These are phyloP conservation scores for Chalaropsis ovoidea DNA, from an alignment of 2,329 filamentous ascomycete genomes.

Conservation along the genomic window DNA sequence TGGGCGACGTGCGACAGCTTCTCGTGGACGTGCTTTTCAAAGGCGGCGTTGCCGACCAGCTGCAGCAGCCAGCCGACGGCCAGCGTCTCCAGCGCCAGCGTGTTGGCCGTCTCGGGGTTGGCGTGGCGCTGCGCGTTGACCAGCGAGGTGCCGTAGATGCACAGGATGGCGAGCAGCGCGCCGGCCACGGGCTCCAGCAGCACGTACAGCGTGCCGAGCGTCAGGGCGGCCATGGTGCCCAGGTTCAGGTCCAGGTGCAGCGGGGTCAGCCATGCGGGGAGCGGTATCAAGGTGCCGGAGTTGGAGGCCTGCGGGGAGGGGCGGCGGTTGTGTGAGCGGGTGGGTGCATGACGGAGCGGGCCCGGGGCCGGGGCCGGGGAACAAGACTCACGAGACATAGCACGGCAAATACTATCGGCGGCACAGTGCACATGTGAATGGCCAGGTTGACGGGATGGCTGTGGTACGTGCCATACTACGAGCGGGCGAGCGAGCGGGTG, in stretches of 20 bases:
- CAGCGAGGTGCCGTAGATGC: constrained; percentile 63
- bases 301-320: constrained; percentile 45
- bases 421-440: constrained; percentile 73
- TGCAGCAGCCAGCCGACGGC: constrained; percentile 74
- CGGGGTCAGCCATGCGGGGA: constrained; percentile 56
- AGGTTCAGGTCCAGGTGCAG: constrained; percentile 58
- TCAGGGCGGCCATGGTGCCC: constrained; percentile 52
- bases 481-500: constrained; percentile 8
- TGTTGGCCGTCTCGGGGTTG: constrained; percentile 41
- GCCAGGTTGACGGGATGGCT: constrained; percentile 64
- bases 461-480: constrained; percentile 74
- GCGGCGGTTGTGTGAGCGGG: neutral
- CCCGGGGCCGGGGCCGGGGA: neutral
- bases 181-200: constrained; percentile 92
- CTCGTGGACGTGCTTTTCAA: constrained; percentile 54
- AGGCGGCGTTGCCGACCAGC: constrained; percentile 83
- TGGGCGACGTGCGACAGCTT: constrained; percentile 78
- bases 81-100: constrained; percentile 56
- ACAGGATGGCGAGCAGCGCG: constrained; percentile 60
- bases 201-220: constrained; percentile 73
- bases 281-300: constrained; percentile 51
- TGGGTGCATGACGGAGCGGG: neutral
- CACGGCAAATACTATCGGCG: constrained; percentile 59
- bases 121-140: constrained; percentile 63
- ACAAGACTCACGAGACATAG: constrained; percentile 53